A percentile compares a stretch with the other conserved stretches of the same genome.
These are phyloP conservation scores for Tetrastigma voinierianum DNA, from an alignment of 164 flowering plant genomes.

Conservation along the genomic window DNA sequence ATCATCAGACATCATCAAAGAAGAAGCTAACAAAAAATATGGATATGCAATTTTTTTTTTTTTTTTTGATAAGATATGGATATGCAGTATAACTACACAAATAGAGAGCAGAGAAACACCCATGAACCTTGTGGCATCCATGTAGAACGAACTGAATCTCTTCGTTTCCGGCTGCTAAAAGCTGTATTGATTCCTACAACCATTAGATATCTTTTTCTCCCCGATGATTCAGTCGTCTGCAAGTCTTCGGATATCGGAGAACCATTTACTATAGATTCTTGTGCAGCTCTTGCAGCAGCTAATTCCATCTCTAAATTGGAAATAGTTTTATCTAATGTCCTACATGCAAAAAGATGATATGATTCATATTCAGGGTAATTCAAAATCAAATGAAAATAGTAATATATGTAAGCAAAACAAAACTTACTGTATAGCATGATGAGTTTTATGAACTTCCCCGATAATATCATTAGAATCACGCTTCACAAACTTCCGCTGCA, in stretches of 20 bases:
- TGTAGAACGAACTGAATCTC: slow-evolving; percentile 69
- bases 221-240: slow-evolving; percentile 18
- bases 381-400: not conserved
- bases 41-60: no score
- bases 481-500: slow-evolving; percentile 36
- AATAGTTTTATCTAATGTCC: slow-evolving; percentile 61
- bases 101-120: not conserved
- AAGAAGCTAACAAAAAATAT: not conserved
- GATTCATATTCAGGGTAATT: not conserved
- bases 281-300: slow-evolving; percentile 60
- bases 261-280: slow-evolving; percentile 42
- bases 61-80: not conserved
- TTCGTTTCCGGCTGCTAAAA: slow-evolving; percentile 67
- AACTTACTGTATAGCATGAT: slow-evolving; percentile 53
- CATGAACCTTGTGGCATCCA: slow-evolving; percentile 72
- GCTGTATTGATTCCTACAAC: slow-evolving; percentile 70
- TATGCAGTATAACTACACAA: not conserved
- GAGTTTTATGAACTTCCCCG: slow-evolving; percentile 44
- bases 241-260: slow-evolving; percentile 42
- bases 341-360: slow-evolving; percentile 9
- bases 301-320: slow-evolving; percentile 62
- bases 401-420: not conserved
- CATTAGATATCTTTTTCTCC: slow-evolving; percentile 48
- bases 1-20: not conserved
- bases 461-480: slow-evolving; percentile 36